Base-by-base conservation (phyloP, 2,329 filamentous ascomycete species). In the Stagonosporopsis tanaceti region DNA sequence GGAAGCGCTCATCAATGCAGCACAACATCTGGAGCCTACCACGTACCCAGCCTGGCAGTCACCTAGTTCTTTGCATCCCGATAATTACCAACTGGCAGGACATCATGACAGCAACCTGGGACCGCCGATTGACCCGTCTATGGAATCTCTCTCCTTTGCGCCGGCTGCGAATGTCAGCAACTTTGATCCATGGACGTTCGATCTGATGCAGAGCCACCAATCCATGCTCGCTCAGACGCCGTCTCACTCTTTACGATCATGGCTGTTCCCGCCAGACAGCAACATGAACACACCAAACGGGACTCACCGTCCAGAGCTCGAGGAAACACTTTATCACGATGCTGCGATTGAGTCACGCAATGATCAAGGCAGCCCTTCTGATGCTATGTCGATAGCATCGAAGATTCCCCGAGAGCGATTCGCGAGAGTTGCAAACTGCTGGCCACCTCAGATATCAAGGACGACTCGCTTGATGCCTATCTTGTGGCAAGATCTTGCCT, bases 381-480 rank as follows among this genome's bases (percentile, higher is more conserved):
- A 69, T 39, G 76, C 70, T 44, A 70, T 68, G 3, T 76, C 76
- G 0, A 76, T 75, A 56, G 74, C 74, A 22, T 76, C 74, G 24
- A 65, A 70, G 53, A 76, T 77, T 28, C 76, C 76, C 14, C 66
- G 69, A 34, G 74, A 77, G 44, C 69, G 76, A 25, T 77, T 77
- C 52, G 73, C 74, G 17, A 63, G 75, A 56, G 76, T 77, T 1
- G 74, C 77, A 54, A 75, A 65, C 40, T 77, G 74, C 44, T 77
- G 76, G 76, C 73, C 74, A 2, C 71, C 74, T 6, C 64, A 68
- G 25, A 70, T 65, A 53, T 67, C 70, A 11, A 73, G 68, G 17
- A 67, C 67, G 1, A 65, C 67, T 6, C 71, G 71, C 4, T 42
- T 77, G 7, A 74, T 76, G 68, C 71, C 70, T 22, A 66, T 69